Conservation (phyloP, 371 early-diverging fungal species). For the Haplosporangium sp. region DNA sequence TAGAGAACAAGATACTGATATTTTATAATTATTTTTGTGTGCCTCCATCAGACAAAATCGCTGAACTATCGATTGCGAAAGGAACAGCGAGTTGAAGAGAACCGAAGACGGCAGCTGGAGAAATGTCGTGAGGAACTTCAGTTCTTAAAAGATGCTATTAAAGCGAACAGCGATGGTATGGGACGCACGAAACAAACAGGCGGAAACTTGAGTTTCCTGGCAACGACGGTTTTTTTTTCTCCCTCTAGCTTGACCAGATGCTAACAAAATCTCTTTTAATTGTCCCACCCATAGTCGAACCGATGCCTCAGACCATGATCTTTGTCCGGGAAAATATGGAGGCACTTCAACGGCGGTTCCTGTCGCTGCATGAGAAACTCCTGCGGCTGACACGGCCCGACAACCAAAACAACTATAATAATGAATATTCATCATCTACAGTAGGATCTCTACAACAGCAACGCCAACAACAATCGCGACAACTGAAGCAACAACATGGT, state of each 20-base stretch:
- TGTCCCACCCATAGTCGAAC: slow-evolving; percentile 22
- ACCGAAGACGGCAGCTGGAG: slow-evolving; percentile 24
- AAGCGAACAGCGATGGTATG: slow-evolving; percentile 43
- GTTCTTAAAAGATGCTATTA: slow-evolving; percentile 36
- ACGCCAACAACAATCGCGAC: slow-evolving; percentile 2
- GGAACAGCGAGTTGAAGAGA: slow-evolving; percentile 33
- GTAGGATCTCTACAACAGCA: slow-evolving; percentile 4
- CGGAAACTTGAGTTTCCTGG: background rate
- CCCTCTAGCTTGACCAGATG: background rate
- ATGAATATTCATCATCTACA: no score
- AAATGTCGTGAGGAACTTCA: slow-evolving; percentile 41
- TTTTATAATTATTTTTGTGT: slow-evolving; percentile 3
- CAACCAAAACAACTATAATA: no score
- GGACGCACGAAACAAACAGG: background rate
- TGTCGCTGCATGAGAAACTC: slow-evolving; percentile 26
- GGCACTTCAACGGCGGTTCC: slow-evolving; percentile 41
- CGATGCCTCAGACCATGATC: slow-evolving; percentile 45
- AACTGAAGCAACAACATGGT: background rate
- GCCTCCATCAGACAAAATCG: slow-evolving; percentile 35
- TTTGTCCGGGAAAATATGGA: slow-evolving; percentile 53
- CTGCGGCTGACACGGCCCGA: background rate
- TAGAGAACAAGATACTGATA: no score
- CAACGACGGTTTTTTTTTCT: no score
- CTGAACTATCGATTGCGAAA: slow-evolving; percentile 45
- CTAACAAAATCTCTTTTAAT: background rate